Evolutionary conservation across 2,329 filamentous ascomycete genomes (phyloP), one percentile per base, ranked within the genome.

Genomic region (Fusarium sp.): DNA sequence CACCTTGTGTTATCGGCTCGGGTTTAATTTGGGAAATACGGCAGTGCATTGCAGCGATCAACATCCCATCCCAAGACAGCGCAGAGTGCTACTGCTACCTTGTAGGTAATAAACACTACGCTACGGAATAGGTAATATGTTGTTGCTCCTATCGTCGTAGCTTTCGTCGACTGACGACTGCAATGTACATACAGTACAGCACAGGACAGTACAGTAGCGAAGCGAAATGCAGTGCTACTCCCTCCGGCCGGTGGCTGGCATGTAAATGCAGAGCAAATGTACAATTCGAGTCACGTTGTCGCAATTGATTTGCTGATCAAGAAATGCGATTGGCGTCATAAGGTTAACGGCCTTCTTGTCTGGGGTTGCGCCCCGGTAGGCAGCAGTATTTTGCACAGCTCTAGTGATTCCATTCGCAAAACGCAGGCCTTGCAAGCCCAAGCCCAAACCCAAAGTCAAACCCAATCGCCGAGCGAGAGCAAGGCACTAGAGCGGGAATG

Each of bases 291-390:
- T 70, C 39, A 41, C 48, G 50, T 68, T 54, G 51, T 38, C 57
- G 45, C 36, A 9, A 26, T 30, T 32, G 32, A 63, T 38, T 44
- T 55, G 38, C 28, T 69, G 48, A 58, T 66, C 28, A 22, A 35
- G 30, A 55, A 58, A 65, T 57, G 61, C 47, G 55, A 64, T 73
- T 70, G 61, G 66, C 66, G 71, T 56, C 61, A 67, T 72, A 47
- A 28, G 41, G 36, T 47, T 30, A 70, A 66, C 50, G 39, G 56
- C 61, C 53, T 73, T 71, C 70, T 73, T 42, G 30, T 73, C 70
- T 74, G 61, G 66, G 70, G 70, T 67, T 67, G 61, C 38, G 66
- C 60, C 61, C 62, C 69, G 69, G 41, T 56, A 73, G 70, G 70
- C 70, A 73, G 70, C 70, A 66, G 61, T 58, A 67, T 72, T 72